phyloP scores from a whole-genome alignment of 768 basidiomycete species.

The Hericium alpestre region DNA sequence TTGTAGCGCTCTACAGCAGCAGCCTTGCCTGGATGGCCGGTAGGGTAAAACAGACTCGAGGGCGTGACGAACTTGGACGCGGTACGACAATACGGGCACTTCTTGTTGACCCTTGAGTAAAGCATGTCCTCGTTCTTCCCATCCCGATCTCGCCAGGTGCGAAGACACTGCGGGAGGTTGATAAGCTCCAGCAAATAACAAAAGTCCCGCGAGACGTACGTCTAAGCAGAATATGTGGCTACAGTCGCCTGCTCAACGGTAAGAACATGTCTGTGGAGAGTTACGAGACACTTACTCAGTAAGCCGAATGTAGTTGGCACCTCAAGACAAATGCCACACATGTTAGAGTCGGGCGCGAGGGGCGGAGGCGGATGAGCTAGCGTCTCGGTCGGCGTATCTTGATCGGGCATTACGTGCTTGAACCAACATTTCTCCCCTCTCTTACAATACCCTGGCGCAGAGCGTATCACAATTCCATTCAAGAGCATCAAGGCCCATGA shows the following conservation, averaged over 20 bases:
- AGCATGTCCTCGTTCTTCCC: conserved; percentile 42
- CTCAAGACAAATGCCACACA: conserved; percentile 70
- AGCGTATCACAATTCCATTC: no score
- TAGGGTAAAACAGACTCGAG: conserved; percentile 55
- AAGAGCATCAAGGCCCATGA: no score
- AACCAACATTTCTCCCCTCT: conserved; percentile 72
- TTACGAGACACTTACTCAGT: conserved; percentile 33
- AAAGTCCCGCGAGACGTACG: conserved; percentile 27
- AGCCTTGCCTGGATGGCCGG: conserved; percentile 42
- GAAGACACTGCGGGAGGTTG: conserved; percentile 48
- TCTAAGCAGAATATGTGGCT: conserved; percentile 69
- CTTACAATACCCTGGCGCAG: conserved; percentile 52
- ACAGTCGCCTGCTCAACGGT: conserved; percentile 43
- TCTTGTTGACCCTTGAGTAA: conserved; percentile 54
- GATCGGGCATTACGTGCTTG: conserved; percentile 34
- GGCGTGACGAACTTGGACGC: conserved; percentile 62
- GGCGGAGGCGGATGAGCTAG: not conserved
- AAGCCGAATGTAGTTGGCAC: conserved; percentile 60
- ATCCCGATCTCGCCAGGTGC: conserved; percentile 60
- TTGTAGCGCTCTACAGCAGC: conserved; percentile 48
- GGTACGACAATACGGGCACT: conserved; percentile 68
- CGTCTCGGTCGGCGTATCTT: not conserved
- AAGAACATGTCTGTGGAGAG: not conserved
- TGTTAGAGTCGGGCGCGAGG: conserved; percentile 34
- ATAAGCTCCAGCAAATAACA: not conserved